Evolutionary conservation across 2,329 filamentous ascomycete genomes (phyloP).

Genomic region (Pseudogymnoascus sp.): DNA sequence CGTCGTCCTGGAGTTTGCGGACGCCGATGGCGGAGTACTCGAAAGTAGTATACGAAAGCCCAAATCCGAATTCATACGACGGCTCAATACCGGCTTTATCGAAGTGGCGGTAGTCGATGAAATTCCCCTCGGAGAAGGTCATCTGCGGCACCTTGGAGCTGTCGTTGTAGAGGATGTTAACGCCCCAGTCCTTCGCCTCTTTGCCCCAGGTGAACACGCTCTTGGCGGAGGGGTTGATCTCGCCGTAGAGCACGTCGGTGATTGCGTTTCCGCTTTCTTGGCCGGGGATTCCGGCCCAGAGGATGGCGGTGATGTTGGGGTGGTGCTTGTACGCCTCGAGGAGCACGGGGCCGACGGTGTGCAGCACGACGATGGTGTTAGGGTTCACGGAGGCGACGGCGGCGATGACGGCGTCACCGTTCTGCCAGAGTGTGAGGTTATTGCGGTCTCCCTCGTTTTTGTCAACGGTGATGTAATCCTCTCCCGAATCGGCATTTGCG

Average conservation of each 20-base stretch:
- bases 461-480: conserved; percentile 78
- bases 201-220: conserved; percentile 75
- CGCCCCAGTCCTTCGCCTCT: conserved; percentile 35
- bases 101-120: conserved; percentile 76
- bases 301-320: conserved; percentile 74
- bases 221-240: conserved; percentile 69
- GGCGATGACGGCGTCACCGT: conserved; percentile 73
- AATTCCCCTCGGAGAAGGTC: conserved; percentile 69
- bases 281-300: conserved; percentile 77
- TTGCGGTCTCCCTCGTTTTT: conserved; percentile 83
- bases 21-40: conserved; percentile 60
- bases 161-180: conserved; percentile 36
- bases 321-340: conserved; percentile 68
- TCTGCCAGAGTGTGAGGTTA: conserved; percentile 84
- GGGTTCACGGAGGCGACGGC: conserved; percentile 71
- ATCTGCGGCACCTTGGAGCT: conserved; percentile 57
- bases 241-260: conserved; percentile 76
- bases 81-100: conserved; percentile 52
- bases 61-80: conserved; percentile 75
- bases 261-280: conserved; percentile 78
- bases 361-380: conserved; percentile 89
- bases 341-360: conserved; percentile 75
- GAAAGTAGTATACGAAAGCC: conserved; percentile 76
- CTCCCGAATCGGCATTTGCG: conserved; percentile 79
- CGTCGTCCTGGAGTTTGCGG: conserved; percentile 20